Evolutionary conservation across 345 rosid genomes (phyloP), one percentile per base, ranked within the genome.

Genomic region (Arabidopsis thaliana): DNA sequence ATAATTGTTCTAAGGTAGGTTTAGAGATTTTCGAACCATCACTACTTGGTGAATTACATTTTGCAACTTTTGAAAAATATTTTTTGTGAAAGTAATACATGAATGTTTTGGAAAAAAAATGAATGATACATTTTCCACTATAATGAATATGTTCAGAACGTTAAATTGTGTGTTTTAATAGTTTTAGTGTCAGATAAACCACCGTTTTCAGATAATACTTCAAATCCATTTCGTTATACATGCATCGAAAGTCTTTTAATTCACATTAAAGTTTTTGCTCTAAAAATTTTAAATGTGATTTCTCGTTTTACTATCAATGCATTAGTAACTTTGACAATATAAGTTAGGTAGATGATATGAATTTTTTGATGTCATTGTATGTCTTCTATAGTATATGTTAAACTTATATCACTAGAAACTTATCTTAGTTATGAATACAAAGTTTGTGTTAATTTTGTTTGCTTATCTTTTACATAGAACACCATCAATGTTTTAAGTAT

Each of bases 401-500:
- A 42, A 28, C 14, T 42, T 42, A 45, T 25, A 62, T 3, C 10
- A 30, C 41, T 30, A 32, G 16, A 66, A 11, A 23, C 34, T 22
- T 20, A 23, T 11, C 5, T 13, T 34, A 36, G 2, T 33, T 36
- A 36, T 3, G 33, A 2, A 20, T 8, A 48, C 28, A 6, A 50
- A 25, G 6, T 48, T 48, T 14, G 32, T 49, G 37, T 48, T 60
- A 25, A 48, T 60, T 48, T 49, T 58, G 46, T 34, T 38, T 60
- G 45, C 74, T 33, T 37, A 8, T 37, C 4, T 41, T 71, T 60
- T 59, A 59, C 58, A 10, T 71, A 46, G 12, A 71, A 46, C 8
- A 48, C 7, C 20, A 10, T 36, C 38, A 53, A 16, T 40, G 12
- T 20, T 50, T 50, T 33, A 33, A 2, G 5, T 46, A 24, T 37